Base-by-base conservation (phyloP, 2,329 filamentous ascomycete species). In the Cadophora malorum region DNA sequence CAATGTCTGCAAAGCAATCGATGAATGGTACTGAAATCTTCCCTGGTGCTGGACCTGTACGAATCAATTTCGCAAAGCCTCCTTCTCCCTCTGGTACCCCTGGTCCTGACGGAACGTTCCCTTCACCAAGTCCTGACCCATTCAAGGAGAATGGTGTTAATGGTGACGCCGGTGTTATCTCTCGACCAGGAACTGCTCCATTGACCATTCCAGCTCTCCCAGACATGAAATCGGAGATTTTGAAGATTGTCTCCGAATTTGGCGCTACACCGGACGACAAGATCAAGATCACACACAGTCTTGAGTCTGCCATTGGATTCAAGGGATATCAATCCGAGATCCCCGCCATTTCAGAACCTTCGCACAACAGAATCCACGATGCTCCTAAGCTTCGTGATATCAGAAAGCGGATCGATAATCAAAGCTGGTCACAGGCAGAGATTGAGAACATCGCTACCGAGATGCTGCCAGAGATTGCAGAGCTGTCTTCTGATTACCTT, bases 21-120 rank as follows among this genome's bases (percentile, higher is more conserved):
- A 90, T 97, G 80, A 98, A 98, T 76, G 94, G 94, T 75, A 97
- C 97, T 80, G 96, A 99, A 79, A 97, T 99, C 69, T 99, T 99
- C 83, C 96, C 96, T 9, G 96, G 96, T 65, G 94, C 94, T 67
- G 96, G 96, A 0, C 94, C 95, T 19, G 93, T 98, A 67, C 88
- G 95, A 63, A 98, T 99, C 79, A 97, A 97, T 76, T 99, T 97
- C 80, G 96, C 96, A 45, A 99, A 99, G 81, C 95, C 96, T 31
- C 94, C 94, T 23, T 97, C 93, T 61, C 90, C 92, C 56, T 93
- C 94, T 69, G 91, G 93, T 71, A 97, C 96, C 0, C 95, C 96
- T 64, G 94, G 93, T 21, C 90, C 93, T 65, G 94, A 95, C 76
- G 93, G 94, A 38, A 86, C 89, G n/a, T 94, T 93, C 78, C 92